A percentile compares a stretch with the other conserved stretches of the same genome.
Conservation (phyloP, 2,329 filamentous ascomycete species). For the Meredithiella fracta region DNA sequence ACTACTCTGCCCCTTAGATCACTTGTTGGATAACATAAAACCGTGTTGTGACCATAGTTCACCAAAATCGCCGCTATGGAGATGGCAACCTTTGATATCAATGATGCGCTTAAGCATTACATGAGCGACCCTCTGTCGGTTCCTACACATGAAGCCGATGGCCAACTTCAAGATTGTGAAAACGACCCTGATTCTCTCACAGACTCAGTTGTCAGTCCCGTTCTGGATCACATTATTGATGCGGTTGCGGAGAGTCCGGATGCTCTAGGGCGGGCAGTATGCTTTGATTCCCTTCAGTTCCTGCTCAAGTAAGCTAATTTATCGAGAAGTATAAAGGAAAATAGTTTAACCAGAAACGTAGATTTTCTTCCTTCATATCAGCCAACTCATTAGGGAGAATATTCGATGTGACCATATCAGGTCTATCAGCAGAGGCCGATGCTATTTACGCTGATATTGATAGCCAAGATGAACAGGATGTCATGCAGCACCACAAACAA, state of each 20-base stretch:
- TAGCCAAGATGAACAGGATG: slow-evolving; percentile 70
- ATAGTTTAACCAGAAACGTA: slow-evolving; percentile 23
- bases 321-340: slow-evolving; percentile 20
- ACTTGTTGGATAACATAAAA: not conserved
- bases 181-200: slow-evolving; percentile 75
- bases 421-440: slow-evolving; percentile 71
- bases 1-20: slow-evolving; percentile 8
- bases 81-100: slow-evolving; percentile 82
- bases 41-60: not conserved
- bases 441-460: slow-evolving; percentile 74
- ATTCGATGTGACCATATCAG: slow-evolving; percentile 77
- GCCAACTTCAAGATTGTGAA: slow-evolving; percentile 76
- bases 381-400: slow-evolving; percentile 78
- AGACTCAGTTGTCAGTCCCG: slow-evolving; percentile 60
- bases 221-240: slow-evolving; percentile 84
- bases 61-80: slow-evolving; percentile 32
- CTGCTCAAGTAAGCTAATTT: slow-evolving; percentile 66
- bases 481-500: slow-evolving; percentile 72
- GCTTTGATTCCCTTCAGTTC: slow-evolving; percentile 89
- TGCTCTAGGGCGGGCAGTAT: slow-evolving; percentile 58
- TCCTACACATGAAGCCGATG: slow-evolving; percentile 69
- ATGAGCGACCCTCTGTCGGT: slow-evolving; percentile 81
- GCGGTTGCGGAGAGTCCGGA: slow-evolving; percentile 84
- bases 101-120: slow-evolving; percentile 90
- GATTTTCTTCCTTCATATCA: slow-evolving; percentile 65